These are phyloP conservation scores for Kwoniella sp. DNA, from an alignment of 768 basidiomycete genomes.

Conservation along the genomic window DNA sequence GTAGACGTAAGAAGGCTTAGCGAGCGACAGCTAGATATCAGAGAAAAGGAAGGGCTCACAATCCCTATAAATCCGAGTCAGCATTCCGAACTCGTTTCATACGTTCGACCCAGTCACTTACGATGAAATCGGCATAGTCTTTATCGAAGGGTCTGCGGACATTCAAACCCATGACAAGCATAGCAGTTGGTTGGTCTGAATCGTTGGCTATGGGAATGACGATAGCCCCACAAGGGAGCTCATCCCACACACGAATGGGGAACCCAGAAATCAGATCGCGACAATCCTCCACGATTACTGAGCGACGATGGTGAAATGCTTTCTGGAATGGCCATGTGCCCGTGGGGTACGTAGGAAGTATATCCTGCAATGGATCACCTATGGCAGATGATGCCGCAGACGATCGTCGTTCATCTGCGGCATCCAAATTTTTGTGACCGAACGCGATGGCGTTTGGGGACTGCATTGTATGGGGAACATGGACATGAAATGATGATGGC, in stretches of 20 bases:
- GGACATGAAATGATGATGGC: no score
- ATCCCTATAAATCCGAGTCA: slow-evolving; percentile 15
- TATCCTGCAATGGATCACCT: neutral
- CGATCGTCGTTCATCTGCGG: no score
- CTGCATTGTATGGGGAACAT: no score
- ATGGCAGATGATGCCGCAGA: slow-evolving; percentile 9
- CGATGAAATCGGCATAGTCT: slow-evolving; percentile 45
- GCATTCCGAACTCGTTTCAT: no score
- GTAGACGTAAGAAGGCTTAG: neutral
- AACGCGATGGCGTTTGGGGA: no score
- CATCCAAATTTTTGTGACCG: no score
- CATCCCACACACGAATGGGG: slow-evolving; percentile 46
- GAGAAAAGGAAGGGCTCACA: slow-evolving; percentile 14
- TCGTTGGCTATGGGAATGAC: slow-evolving; percentile 48
- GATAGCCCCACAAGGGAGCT: slow-evolving; percentile 39
- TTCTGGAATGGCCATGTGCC: slow-evolving; percentile 46
- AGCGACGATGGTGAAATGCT: slow-evolving; percentile 33
- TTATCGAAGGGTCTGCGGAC: slow-evolving; percentile 46
- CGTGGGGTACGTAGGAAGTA: neutral
- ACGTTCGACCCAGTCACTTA: slow-evolving; percentile 14
- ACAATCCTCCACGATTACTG: slow-evolving; percentile 42
- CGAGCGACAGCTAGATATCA: neutral
- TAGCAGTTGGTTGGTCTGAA: slow-evolving; percentile 36
- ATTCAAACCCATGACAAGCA: slow-evolving; percentile 44
- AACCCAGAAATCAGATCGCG: slow-evolving; percentile 39